Percentiles rank a stretch among this genome's conserved stretches.
Conservation (phyloP, 768 basidiomycete genomes). For the Holtermanniella nyarrowii region DNA sequence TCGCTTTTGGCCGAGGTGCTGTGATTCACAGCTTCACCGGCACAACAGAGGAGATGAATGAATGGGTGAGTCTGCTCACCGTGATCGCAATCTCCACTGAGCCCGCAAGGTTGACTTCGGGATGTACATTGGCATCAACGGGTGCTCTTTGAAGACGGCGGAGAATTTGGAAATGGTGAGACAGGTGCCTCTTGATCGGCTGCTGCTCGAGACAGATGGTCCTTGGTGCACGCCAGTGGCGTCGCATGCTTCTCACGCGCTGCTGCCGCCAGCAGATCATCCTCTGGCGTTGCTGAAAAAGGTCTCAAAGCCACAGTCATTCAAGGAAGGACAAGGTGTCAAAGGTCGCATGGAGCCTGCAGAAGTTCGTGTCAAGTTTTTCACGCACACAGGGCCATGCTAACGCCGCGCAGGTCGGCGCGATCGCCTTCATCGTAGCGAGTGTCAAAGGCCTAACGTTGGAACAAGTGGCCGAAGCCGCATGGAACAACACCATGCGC, state of each 20-base stretch:
- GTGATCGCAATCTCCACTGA: background rate
- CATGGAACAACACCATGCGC: slow-evolving; percentile 55
- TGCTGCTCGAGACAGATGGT: slow-evolving; percentile 59
- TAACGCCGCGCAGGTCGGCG: slow-evolving; percentile 44
- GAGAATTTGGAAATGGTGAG: slow-evolving; percentile 53
- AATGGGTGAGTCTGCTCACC: slow-evolving; percentile 48
- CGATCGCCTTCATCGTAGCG: slow-evolving; percentile 62
- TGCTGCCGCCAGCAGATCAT: slow-evolving; percentile 20
- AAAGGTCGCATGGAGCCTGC: slow-evolving; percentile 70
- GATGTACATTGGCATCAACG: slow-evolving; percentile 62
- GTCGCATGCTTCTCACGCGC: slow-evolving; percentile 28
- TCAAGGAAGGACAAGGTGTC: slow-evolving; percentile 52
- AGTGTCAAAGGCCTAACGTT: slow-evolving; percentile 45
- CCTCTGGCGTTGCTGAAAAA: slow-evolving; percentile 5
- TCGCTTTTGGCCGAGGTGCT: slow-evolving; percentile 51
- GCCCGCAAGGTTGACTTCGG: slow-evolving; percentile 56
- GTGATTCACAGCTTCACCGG: slow-evolving; percentile 81
- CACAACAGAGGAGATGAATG: slow-evolving; percentile 51
- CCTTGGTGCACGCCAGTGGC: slow-evolving; percentile 37
- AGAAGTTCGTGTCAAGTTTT: slow-evolving; percentile 20
- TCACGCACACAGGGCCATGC: background rate
- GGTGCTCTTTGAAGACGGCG: slow-evolving; percentile 64
- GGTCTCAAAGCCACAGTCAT: slow-evolving; percentile 53
- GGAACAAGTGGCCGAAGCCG: slow-evolving; percentile 51
- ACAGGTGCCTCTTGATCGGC: slow-evolving; percentile 50